These are phyloP conservation scores for Flaveria floridana DNA, from an alignment of 140 eudicot genomes.

Conservation along the genomic window DNA sequence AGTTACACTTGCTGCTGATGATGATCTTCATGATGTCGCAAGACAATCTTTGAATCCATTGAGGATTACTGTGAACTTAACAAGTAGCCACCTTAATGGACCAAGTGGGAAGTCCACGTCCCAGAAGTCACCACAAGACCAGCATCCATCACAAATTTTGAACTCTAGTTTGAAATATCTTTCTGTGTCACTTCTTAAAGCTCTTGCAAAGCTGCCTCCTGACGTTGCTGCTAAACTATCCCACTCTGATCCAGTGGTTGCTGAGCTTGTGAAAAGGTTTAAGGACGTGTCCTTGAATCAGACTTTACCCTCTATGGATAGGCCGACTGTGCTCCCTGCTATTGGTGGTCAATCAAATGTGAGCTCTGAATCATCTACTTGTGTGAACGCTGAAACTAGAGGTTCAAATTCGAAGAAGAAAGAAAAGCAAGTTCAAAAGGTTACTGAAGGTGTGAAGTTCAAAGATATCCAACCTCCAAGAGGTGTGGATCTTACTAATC, in stretches of 20 bases:
- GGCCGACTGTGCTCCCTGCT: not conserved
- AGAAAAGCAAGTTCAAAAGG: constrained; percentile 16
- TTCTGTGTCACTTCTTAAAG: constrained; percentile 50
- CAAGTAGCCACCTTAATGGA: constrained; percentile 25
- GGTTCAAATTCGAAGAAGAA: constrained; percentile 27
- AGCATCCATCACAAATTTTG: constrained; percentile 27
- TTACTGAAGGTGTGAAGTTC: constrained; percentile 22
- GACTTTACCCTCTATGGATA: constrained; percentile 18
- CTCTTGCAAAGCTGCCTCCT: constrained; percentile 37
- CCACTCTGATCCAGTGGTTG: constrained; percentile 44
- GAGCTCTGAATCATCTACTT: constrained; percentile 9
- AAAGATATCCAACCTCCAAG: constrained; percentile 5
- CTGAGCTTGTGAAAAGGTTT: constrained; percentile 54
- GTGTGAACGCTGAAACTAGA: constrained; percentile 14
- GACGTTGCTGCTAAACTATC: constrained; percentile 52
- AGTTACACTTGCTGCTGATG: constrained; percentile 76
- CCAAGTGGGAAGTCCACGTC: constrained; percentile 52
- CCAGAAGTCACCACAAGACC: constrained; percentile 31
- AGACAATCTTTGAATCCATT: constrained; percentile 72
- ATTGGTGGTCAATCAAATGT: constrained; percentile 22
- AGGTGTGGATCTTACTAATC: constrained; percentile 33
- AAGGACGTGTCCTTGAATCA: constrained; percentile 40
- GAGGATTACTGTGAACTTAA: constrained; percentile 57
- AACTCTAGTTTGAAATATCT: constrained; percentile 45
- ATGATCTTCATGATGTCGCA: constrained; percentile 71